Evolutionary conservation across 352 stramenopile species (phyloP), one percentile per base, ranked within the genome.

Genomic region (Saprolegnia parasitica): DNA sequence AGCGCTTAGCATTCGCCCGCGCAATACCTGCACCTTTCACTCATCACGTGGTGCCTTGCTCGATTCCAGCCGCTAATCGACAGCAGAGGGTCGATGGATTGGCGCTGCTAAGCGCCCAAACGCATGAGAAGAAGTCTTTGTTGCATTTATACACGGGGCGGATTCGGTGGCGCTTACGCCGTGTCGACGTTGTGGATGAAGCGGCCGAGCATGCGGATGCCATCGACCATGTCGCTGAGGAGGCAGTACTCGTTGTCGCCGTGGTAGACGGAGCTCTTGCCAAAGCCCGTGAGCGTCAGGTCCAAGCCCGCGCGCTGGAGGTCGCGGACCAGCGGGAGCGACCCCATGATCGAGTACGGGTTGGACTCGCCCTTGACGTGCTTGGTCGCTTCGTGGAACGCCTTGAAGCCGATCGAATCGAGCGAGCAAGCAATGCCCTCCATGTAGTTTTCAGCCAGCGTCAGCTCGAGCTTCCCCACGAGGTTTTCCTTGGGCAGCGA

Each of bases 391-490:
- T 83, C 78, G 46, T 81, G 73, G 5, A 98, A 74, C 39, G 91
- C 85, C 79, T 89, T 87, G 76, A 93, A 96, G 50, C 91, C 92
- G 35, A 89, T 74, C 61, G 91, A 98, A n/a, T 96, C 81, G 13
- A 98, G 76, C 60, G 89, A 92, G 71, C 91, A 97, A 18, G 91
- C 92, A 64, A 98, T 97, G 57, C 92, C 92, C 72, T 98, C 86
- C 46, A 89, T 89, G 71, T 86, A 89, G 56, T 78, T 76, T 61
- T 80, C 76, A 42, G 88, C 78, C 67, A 96, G 97, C 71, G 84
- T 84, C 29, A 98, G 78, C 68, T 97, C 90, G 29, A 98, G 65
- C 72, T 92, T 92, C 32, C 90, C 90, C 11, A 83, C 75, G 11
- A 81, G 73, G 58, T 89, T 78, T 73, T 97, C 91, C 45, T 73